A percentile compares a stretch with the other conserved stretches of the same genome.
phyloP scores from a whole-genome alignment of 805 yeast genomes.

The Candida krabiensis region DNA sequence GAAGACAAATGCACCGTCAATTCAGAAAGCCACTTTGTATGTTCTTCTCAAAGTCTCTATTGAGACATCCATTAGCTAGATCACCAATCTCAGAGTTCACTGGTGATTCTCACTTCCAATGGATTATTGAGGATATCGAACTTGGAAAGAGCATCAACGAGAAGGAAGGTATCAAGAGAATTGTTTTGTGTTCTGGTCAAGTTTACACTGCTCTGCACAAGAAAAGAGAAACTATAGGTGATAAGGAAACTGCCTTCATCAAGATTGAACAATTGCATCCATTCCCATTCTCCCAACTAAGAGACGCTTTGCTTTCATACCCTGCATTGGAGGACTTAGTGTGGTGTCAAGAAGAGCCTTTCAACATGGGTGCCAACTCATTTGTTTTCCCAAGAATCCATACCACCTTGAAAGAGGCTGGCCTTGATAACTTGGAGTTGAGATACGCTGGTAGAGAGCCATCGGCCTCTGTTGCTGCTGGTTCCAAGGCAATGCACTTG shows the following conservation, averaged over 20 bases:
- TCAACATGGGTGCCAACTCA: slow-evolving; percentile 92
- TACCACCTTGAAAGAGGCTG: slow-evolving; percentile 75
- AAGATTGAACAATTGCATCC: slow-evolving; percentile 96
- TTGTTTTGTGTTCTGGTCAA: slow-evolving; percentile 88
- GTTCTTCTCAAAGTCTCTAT: slow-evolving; percentile 88
- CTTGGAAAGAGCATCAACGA: slow-evolving; percentile 73
- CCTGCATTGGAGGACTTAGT: slow-evolving; percentile 85
- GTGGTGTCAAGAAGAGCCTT: slow-evolving; percentile 98
- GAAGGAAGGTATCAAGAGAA: slow-evolving; percentile 83
- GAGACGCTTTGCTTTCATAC: slow-evolving; percentile 77
- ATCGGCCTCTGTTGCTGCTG: slow-evolving; percentile 97
- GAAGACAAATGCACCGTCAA: slow-evolving; percentile 99
- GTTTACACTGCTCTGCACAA: slow-evolving; percentile 90
- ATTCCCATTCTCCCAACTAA: slow-evolving; percentile 95
- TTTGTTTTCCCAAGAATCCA: slow-evolving; percentile 80
- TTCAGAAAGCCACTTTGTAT: slow-evolving; percentile 89
- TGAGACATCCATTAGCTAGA: slow-evolving; percentile 98
- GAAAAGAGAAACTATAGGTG: slow-evolving; percentile 75
- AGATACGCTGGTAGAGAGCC: slow-evolving; percentile 98
- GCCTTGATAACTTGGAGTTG: slow-evolving; percentile 47
- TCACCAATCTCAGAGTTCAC: slow-evolving; percentile 81
- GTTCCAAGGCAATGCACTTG: slow-evolving; percentile 82
- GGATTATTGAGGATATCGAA: slow-evolving; percentile 93
- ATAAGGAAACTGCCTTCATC: slow-evolving; percentile 83
- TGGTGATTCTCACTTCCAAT: slow-evolving; percentile 88